Percentiles rank a stretch among this genome's conserved stretches.
Evolutionary conservation across 495 filamentous ascomycete genomes (phyloP).

Genomic region (Daldinia loculata): DNA sequence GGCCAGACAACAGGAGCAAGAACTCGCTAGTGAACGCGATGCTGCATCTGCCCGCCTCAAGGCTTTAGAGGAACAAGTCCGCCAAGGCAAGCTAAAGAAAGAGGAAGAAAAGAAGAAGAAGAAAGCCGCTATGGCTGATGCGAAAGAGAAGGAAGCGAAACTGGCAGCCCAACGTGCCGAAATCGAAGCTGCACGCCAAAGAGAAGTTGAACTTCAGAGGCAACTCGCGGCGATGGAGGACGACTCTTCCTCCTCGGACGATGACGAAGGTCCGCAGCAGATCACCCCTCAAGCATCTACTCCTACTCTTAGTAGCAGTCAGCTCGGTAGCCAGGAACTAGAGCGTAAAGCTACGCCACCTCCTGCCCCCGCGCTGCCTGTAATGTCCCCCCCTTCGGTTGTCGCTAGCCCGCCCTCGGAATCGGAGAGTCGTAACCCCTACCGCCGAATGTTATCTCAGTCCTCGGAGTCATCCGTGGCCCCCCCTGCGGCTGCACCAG

Average conservation of each 20-base stretch:
- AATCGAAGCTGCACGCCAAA: constrained; percentile 87
- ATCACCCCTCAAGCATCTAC: constrained; percentile 85
- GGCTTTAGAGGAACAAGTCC: constrained; percentile 92
- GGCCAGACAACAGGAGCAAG: constrained; percentile 77
- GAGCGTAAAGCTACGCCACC: constrained; percentile 61
- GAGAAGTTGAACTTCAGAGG: constrained; percentile 85
- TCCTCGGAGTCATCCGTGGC: constrained; percentile 57
- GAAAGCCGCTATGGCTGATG: constrained; percentile 84
- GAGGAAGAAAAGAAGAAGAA: constrained; percentile 92
- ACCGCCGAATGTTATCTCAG: constrained; percentile 62
- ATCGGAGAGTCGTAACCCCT: constrained; percentile 60
- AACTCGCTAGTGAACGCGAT: constrained; percentile 79
- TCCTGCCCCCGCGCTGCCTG: constrained; percentile 55
- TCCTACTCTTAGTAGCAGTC: constrained; percentile 67
- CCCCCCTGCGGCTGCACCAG: constrained; percentile 53
- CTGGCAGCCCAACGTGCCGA: constrained; percentile 88
- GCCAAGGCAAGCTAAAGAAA: constrained; percentile 94
- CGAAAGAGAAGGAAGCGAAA: constrained; percentile 87
- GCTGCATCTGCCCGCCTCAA: constrained; percentile 82
- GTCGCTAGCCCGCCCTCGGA: constrained; percentile 59
- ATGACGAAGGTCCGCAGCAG: constrained; percentile 84
- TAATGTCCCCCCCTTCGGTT: constrained; percentile 48
- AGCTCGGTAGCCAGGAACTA: constrained; percentile 61
- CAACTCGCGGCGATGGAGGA: constrained; percentile 86
- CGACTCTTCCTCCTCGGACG: constrained; percentile 78